phyloP scores from a whole-genome alignment of 768 basidiomycete genomes.

The Terana coerulea region DNA sequence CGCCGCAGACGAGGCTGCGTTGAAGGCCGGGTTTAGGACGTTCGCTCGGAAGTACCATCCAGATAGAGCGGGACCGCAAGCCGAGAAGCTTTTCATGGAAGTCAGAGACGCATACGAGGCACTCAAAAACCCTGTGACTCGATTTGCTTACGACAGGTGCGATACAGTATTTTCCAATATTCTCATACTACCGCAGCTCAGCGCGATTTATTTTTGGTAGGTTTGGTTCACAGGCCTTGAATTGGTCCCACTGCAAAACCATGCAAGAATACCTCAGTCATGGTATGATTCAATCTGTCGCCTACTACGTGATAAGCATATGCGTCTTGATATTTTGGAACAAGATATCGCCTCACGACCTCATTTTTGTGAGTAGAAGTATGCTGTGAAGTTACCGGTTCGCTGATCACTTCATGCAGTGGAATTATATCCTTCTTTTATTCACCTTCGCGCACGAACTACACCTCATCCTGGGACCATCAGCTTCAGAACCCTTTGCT shows the following conservation, averaged over 20 bases:
- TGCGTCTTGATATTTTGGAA: constrained; percentile 52
- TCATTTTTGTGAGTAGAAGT: constrained; percentile 56
- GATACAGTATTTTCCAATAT: constrained; percentile 15
- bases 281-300: constrained; percentile 58
- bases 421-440: constrained; percentile 77
- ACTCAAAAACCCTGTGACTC: constrained; percentile 67
- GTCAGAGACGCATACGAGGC: constrained; percentile 76
- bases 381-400: background rate
- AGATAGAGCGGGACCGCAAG: constrained; percentile 60
- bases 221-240: constrained; percentile 71
- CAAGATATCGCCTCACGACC: constrained; percentile 49
- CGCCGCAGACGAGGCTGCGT: constrained; percentile 56
- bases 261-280: constrained; percentile 63
- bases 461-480: constrained; percentile 58
- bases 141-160: constrained; percentile 86
- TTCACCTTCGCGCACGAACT: constrained; percentile 60
- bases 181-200: too few relatives aligned
- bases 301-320: constrained; percentile 64
- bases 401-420: constrained; percentile 39
- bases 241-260: constrained; percentile 67
- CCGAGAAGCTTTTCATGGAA: constrained; percentile 63
- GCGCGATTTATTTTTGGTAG: constrained; percentile 33
- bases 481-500: constrained; percentile 32
- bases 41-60: constrained; percentile 78
- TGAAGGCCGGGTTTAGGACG: constrained; percentile 70